Conservation (phyloP, 2,329 filamentous ascomycete genomes). For the Stachybotrys echinatus region DNA sequence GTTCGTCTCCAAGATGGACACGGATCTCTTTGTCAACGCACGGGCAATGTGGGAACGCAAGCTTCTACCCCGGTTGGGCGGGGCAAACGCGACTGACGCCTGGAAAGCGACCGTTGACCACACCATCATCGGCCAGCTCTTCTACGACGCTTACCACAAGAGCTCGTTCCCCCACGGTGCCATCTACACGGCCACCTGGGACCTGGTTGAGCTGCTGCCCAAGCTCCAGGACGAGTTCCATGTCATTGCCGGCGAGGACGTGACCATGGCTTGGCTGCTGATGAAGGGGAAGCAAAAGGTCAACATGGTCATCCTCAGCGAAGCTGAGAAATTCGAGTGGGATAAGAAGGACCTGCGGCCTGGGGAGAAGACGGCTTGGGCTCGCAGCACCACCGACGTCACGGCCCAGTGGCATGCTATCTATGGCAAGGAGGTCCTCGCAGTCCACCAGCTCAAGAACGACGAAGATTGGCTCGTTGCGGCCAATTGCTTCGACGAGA, state of each 20-base stretch:
- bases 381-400: slow-evolving; percentile 15
- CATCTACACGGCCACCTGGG: slow-evolving; percentile 27
- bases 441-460: slow-evolving; percentile 21
- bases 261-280: slow-evolving; percentile 21
- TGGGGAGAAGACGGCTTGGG: slow-evolving; percentile 21
- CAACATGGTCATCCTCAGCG: slow-evolving; percentile 20
- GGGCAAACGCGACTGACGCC: slow-evolving; percentile 6
- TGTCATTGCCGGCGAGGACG: slow-evolving; percentile 22
- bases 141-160: slow-evolving; percentile 10
- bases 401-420: slow-evolving; percentile 17
- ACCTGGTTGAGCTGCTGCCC: slow-evolving; percentile 21
- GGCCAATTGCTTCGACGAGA: slow-evolving; percentile 19
- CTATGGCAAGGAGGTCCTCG: slow-evolving; percentile 13
- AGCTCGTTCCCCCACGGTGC: slow-evolving; percentile 17
- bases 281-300: slow-evolving; percentile 15
- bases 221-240: slow-evolving; percentile 16
- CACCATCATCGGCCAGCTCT: slow-evolving; percentile 23
- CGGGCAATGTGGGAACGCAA: slow-evolving; percentile 23
- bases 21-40: slow-evolving; percentile 25
- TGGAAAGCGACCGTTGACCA: slow-evolving; percentile 10
- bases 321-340: slow-evolving; percentile 23
- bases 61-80: slow-evolving; percentile 13
- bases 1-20: slow-evolving; percentile 26
- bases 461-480: slow-evolving; percentile 19
- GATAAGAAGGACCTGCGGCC: slow-evolving; percentile 16